phyloP scores from a whole-genome alignment of 257 asterid species.

The Linaria vulgaris region DNA sequence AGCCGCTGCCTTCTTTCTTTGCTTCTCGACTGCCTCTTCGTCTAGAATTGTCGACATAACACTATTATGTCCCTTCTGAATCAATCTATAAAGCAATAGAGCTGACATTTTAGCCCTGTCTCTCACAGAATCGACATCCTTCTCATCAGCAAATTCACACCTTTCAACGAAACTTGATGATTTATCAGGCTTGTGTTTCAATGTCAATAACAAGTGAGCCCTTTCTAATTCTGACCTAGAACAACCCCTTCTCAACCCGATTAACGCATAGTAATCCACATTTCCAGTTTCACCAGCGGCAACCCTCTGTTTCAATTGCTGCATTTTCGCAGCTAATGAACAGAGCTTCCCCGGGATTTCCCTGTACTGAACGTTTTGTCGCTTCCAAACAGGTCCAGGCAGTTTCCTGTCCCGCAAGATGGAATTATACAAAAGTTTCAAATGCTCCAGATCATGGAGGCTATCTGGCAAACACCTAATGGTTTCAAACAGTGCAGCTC shows the following conservation, averaged over 20 bases:
- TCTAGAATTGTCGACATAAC: constrained; percentile 64
- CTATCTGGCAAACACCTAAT: constrained; percentile 78
- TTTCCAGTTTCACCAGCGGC: constrained; percentile 81
- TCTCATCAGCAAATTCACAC: constrained; percentile 80
- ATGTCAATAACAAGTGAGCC: constrained; percentile 73
- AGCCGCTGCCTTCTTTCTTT: constrained; percentile 57
- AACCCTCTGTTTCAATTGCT: constrained; percentile 74
- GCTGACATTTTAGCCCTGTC: constrained; percentile 82
- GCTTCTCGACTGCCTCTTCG: constrained; percentile 68
- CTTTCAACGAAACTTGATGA: constrained; percentile 67
- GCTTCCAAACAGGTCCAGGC: constrained; percentile 88
- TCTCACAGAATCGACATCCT: constrained; percentile 66
- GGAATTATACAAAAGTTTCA: constrained; percentile 81
- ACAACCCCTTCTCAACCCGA: constrained; percentile 81
- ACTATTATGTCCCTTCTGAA: constrained; percentile 75
- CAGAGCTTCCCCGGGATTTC: constrained; percentile 91
- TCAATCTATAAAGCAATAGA: constrained; percentile 72
- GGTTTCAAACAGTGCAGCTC: constrained; percentile 75
- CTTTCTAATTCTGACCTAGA: constrained; percentile 79
- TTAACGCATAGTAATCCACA: constrained; percentile 75
- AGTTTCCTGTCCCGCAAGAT: constrained; percentile 68
- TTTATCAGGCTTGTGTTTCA: constrained; percentile 90
- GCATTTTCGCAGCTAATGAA: constrained; percentile 73
- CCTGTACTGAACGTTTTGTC: constrained; percentile 70
- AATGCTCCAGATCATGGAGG: constrained; percentile 92